A percentile compares a stretch with the other conserved stretches of the same genome.
Conservation (phyloP, 139 green algal species). For the Chlamydomonas eustigma region DNA sequence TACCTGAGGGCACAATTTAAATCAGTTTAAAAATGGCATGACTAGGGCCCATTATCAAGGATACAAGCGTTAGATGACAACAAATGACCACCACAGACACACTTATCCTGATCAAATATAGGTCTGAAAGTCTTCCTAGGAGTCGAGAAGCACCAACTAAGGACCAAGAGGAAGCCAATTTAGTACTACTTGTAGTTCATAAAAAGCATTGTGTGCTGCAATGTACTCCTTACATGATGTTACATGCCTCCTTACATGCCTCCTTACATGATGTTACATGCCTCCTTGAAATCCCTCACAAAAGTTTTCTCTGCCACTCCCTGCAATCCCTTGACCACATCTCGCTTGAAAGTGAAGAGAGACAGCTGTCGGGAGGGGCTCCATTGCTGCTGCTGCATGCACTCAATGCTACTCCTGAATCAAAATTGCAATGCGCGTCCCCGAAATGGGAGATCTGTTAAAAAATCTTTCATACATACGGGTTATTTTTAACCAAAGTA, state of each 20-base stretch:
- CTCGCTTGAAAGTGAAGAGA: background rate
- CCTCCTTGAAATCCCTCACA: background rate
- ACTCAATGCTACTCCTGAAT: background rate
- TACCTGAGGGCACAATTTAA: background rate
- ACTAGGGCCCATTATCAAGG: no score
- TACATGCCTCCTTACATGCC: background rate
- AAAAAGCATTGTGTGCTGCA: no score
- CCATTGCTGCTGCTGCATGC: no score
- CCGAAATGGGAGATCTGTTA: no score
- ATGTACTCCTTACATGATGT: no score
- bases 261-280: background rate
- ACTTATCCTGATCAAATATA: background rate
- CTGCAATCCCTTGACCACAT: background rate
- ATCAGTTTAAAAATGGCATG: background rate
- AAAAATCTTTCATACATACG: no score
- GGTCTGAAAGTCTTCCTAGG: background rate
- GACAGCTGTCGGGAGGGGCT: no score
- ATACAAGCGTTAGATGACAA: background rate
- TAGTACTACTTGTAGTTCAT: no score
- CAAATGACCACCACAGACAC: background rate
- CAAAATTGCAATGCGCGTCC: background rate
- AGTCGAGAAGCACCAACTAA: no score
- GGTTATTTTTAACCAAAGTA: no score
- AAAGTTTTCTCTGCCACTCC: background rate
- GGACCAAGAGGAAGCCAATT: no score